phyloP scores from a whole-genome alignment of 257 asterid species.

The Coffea eugenioides region DNA sequence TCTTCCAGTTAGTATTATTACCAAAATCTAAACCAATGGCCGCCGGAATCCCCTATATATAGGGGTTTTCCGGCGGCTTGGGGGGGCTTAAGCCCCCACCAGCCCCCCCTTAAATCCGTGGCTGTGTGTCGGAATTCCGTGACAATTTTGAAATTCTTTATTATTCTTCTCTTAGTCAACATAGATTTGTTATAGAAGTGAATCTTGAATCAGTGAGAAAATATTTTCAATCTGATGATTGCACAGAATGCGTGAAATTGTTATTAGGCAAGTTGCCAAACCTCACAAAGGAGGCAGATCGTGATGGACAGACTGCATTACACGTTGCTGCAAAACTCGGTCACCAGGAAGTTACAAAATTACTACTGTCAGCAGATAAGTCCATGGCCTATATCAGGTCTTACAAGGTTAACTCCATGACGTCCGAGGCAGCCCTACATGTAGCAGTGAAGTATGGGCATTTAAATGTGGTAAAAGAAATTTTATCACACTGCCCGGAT shows the following conservation, averaged over 20 bases:
- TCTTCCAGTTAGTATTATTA: not conserved
- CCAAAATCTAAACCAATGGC: not conserved
- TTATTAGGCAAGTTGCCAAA: not conserved
- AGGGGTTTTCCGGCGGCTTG: too few relatives aligned
- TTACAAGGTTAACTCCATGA: not conserved
- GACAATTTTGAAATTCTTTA: too few relatives aligned
- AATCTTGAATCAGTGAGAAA: too few relatives aligned
- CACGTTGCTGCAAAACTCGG: not conserved
- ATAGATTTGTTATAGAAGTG: not conserved
- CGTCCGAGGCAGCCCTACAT: too few relatives aligned
- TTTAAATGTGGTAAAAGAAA: too few relatives aligned
- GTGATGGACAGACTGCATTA: not conserved
- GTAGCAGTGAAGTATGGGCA: too few relatives aligned
- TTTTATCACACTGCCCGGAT: too few relatives aligned
- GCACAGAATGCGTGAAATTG: not conserved
- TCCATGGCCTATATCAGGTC: not conserved
- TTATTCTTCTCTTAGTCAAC: too few relatives aligned
- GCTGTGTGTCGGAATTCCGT: too few relatives aligned
- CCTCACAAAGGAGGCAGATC: not conserved
- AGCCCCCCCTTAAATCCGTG: too few relatives aligned
- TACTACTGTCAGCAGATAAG: not conserved
- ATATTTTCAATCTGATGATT: not conserved
- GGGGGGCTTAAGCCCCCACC: too few relatives aligned
- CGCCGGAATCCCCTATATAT: too few relatives aligned
- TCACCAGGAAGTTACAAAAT: not conserved